Conservation (phyloP, 2,329 filamentous ascomycete genomes). For the Harringtonia aguacate region DNA sequence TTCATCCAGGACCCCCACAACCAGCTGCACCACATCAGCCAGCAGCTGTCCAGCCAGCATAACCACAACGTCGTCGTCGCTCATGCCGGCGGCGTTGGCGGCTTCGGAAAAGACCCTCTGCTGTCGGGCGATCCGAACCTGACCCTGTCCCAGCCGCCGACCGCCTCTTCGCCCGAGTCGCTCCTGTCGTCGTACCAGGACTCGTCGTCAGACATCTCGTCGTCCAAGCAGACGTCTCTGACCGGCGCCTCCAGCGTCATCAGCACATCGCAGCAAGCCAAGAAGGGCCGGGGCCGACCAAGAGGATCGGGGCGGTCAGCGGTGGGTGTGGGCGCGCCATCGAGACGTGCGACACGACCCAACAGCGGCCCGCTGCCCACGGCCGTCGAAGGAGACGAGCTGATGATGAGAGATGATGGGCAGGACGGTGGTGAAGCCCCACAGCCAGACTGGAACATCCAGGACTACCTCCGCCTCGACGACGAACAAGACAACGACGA, state of each 20-base stretch:
- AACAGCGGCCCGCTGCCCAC: neutral
- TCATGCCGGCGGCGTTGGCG: neutral
- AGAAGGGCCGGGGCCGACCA: slow-evolving; percentile 4
- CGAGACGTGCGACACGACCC: neutral
- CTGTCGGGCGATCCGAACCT: slow-evolving; percentile 8
- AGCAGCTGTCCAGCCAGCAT: slow-evolving; percentile 1
- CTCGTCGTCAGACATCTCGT: slow-evolving; percentile 38
- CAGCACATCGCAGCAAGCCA: slow-evolving; percentile 3
- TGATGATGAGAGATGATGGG: slow-evolving; percentile 27
- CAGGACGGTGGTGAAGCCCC: slow-evolving; percentile 13
- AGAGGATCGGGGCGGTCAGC: too few relatives aligned
- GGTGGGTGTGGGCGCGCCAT: too few relatives aligned
- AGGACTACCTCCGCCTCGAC: slow-evolving; percentile 25
- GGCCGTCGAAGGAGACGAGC: slow-evolving; percentile 13
- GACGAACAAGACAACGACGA: slow-evolving; percentile 23
- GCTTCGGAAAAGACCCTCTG: slow-evolving; percentile 2
- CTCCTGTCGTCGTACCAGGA: slow-evolving; percentile 27
- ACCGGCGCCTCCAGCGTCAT: slow-evolving; percentile 9
- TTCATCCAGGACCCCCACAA: slow-evolving; percentile 11
- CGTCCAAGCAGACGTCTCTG: slow-evolving; percentile 13
- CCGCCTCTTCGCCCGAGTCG: slow-evolving; percentile 14
- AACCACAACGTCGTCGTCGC: neutral
- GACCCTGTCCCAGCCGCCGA: slow-evolving; percentile 4
- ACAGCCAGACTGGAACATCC: slow-evolving; percentile 24
- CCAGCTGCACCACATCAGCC: slow-evolving; percentile 5